Evolutionary conservation across 129 eudicot species (phyloP).

Genomic region (Artemisia annua): DNA sequence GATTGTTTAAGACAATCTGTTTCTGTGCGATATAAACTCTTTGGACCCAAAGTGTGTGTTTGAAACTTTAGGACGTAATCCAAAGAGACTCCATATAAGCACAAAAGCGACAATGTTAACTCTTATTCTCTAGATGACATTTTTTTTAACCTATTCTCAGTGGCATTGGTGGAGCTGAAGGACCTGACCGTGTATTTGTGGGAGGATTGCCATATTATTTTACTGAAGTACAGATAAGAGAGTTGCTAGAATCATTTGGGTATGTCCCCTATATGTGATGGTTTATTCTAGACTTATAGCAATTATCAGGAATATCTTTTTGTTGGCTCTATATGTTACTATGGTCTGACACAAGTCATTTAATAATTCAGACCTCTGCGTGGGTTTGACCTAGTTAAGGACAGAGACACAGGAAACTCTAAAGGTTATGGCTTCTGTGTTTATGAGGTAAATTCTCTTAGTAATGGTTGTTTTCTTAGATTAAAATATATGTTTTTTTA

Average conservation of each 20-base stretch:
- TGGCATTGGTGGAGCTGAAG: slow-evolving; percentile 77
- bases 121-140: slow-evolving; percentile 6
- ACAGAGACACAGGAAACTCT: slow-evolving; percentile 90
- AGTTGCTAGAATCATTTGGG: slow-evolving; percentile 90
- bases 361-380: slow-evolving; percentile 68
- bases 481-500: not conserved
- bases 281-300: slow-evolving; percentile 1
- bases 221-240: slow-evolving; percentile 77
- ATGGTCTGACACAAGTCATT: slow-evolving; percentile 20
- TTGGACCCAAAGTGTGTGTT: too few species aligned
- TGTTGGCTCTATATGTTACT: not conserved
- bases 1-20: too few species aligned
- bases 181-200: slow-evolving; percentile 86
- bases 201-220: slow-evolving; percentile 90
- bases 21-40: too few species aligned
- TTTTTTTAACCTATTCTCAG: slow-evolving; percentile 33
- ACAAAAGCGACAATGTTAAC: too few species aligned
- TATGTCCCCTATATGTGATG: slow-evolving; percentile 30
- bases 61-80: too few species aligned
- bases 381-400: slow-evolving; percentile 89
- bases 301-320: not conserved
- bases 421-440: slow-evolving; percentile 93
- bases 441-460: slow-evolving; percentile 54
- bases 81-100: too few species aligned
- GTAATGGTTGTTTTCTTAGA: not conserved